Conservation (phyloP, 352 stramenopile genomes). For the Pythium chondricola region DNA sequence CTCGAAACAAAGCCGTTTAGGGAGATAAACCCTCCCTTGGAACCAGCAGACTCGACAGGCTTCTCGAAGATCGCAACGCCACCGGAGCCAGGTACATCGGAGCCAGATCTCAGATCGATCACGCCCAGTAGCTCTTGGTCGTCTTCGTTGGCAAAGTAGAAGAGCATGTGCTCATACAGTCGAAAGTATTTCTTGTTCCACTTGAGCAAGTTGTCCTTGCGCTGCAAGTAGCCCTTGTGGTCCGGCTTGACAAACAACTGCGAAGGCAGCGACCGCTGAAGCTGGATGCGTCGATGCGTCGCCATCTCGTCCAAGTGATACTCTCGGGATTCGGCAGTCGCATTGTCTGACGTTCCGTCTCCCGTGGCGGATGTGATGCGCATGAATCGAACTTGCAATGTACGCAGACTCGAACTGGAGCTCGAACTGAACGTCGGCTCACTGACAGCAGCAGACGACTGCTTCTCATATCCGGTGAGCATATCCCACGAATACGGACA, state of each 20-base stretch:
- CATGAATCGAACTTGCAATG: constrained; percentile 85
- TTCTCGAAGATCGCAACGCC: constrained; percentile 84
- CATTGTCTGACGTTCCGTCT: constrained; percentile 53
- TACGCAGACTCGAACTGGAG: constrained; percentile 53
- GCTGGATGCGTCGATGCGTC: constrained; percentile 63
- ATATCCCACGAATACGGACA: constrained; percentile 86
- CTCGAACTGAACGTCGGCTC: constrained; percentile 57
- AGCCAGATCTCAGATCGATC: constrained; percentile 67
- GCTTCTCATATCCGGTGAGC: constrained; percentile 57
- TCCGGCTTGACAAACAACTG: constrained; percentile 74
- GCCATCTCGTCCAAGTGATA: constrained; percentile 87
- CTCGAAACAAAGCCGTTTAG: constrained; percentile 76
- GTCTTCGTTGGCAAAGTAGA: constrained; percentile 83
- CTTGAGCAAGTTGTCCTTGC: constrained; percentile 87
- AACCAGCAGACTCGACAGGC: constrained; percentile 37
- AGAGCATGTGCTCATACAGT: constrained; percentile 83
- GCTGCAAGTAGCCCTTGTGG: constrained; percentile 73
- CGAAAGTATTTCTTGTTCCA: constrained; percentile 88
- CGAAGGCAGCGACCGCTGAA: constrained; percentile 76
- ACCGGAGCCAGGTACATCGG: constrained; percentile 59
- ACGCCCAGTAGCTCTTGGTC: constrained; percentile 82
- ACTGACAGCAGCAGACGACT: constrained; percentile 46
- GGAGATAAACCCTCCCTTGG: constrained; percentile 59
- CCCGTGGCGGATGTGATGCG: constrained; percentile 70
- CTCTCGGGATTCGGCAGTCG: constrained; percentile 79